A percentile compares a stretch with the other conserved stretches of the same genome.
phyloP scores from a whole-genome alignment of 371 early-diverging fungal genomes.

The Choanephora cucurbitarum region DNA sequence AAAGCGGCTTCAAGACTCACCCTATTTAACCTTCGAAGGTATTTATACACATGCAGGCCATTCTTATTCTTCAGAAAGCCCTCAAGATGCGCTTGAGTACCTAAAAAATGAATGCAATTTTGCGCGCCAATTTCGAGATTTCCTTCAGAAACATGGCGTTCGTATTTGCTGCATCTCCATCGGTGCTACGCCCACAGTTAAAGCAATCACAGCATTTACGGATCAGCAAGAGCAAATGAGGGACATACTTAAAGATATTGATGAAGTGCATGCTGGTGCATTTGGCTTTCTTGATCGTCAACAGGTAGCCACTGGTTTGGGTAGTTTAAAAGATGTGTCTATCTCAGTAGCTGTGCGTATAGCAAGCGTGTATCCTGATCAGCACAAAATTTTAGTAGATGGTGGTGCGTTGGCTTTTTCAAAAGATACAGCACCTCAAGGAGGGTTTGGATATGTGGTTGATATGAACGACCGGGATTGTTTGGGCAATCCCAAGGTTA shows the following conservation, averaged over 20 bases:
- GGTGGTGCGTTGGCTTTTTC: constrained; percentile 50
- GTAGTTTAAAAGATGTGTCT: constrained; percentile 27
- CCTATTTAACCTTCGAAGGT: constrained; percentile 28
- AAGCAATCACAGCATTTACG: constrained; percentile 20
- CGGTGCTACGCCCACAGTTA: constrained; percentile 50
- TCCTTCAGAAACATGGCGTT: constrained; percentile 23
- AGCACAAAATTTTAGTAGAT: constrained; percentile 38
- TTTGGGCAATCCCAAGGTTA: constrained; percentile 8
- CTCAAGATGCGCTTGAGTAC: constrained; percentile 28
- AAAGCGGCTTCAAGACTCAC: constrained; percentile 30
- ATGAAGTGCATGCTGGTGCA: constrained; percentile 48
- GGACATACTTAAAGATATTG: constrained; percentile 31
- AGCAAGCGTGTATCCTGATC: constrained; percentile 39
- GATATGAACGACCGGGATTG: constrained; percentile 10
- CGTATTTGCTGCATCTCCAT: constrained; percentile 31
- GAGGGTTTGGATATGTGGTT: constrained; percentile 41
- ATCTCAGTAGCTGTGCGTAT: constrained; percentile 41
- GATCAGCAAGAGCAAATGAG: constrained; percentile 14
- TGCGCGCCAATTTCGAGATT: constrained; percentile 33
- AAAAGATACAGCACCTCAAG: constrained; percentile 48
- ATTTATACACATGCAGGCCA: constrained; percentile 51
- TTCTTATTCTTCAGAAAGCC: constrained; percentile 35
- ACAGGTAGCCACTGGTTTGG: constrained; percentile 40
- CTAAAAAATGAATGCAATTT: constrained; percentile 36
- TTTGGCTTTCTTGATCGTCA: constrained; percentile 44